These are phyloP conservation scores for Torrubiella hemipterigena DNA, from an alignment of 2,329 filamentous ascomycete genomes.

Conservation along the genomic window DNA sequence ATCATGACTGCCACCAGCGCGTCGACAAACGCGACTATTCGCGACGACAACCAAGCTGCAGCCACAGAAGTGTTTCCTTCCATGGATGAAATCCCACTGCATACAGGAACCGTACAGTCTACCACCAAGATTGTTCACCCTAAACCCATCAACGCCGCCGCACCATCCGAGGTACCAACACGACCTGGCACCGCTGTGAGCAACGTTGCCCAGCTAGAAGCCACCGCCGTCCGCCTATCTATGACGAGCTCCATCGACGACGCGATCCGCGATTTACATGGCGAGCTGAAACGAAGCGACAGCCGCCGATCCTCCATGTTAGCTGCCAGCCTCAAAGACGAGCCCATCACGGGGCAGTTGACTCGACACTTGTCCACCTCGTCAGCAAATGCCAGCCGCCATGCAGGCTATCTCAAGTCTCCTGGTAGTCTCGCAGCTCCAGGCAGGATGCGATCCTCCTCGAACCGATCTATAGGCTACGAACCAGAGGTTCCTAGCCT, in stretches of 20 bases:
- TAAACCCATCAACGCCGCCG: constrained; percentile 36
- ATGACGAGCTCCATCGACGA: constrained; percentile 65
- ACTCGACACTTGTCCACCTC: constrained; percentile 35
- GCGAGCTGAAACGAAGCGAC: constrained; percentile 58
- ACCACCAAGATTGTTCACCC: constrained; percentile 28
- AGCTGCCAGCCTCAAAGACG: constrained; percentile 30
- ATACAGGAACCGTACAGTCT: constrained; percentile 27
- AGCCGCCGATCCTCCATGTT: constrained; percentile 53
- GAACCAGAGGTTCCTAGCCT: constrained; percentile 27
- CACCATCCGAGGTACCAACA: constrained; percentile 43
- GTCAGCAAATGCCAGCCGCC: constrained; percentile 50
- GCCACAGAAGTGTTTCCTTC: not conserved
- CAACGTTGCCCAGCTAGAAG: constrained; percentile 65
- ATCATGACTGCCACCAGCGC: not conserved
- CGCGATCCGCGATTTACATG: constrained; percentile 62
- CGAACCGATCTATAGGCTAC: constrained; percentile 29
- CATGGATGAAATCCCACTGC: constrained; percentile 14
- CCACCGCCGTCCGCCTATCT: constrained; percentile 62
- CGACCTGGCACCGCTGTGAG: constrained; percentile 49
- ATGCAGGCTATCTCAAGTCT: constrained; percentile 61
- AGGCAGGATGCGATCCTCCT: constrained; percentile 41
- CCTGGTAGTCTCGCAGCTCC: constrained; percentile 60
- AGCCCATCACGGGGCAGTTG: constrained; percentile 14
- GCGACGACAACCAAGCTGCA: not conserved
- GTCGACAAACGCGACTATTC: not conserved